Conservation (phyloP, 805 yeast genomes). For the Wickerhamomyces sydowiorum region DNA sequence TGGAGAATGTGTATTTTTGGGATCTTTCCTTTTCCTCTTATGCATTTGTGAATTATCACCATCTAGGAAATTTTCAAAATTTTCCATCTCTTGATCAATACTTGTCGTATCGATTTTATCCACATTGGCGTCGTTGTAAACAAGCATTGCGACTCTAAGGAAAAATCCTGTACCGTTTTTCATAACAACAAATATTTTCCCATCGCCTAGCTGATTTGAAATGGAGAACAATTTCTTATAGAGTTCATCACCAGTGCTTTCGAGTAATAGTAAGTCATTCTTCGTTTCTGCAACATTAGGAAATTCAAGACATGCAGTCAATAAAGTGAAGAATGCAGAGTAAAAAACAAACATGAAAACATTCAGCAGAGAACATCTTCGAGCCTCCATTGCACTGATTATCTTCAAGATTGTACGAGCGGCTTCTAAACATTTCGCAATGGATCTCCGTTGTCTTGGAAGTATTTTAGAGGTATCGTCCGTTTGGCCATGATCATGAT, state of each 20-base stretch:
- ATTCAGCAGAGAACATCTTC: slow-evolving; percentile 9
- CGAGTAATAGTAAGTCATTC: slow-evolving; percentile 12
- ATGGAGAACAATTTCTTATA: slow-evolving; percentile 2
- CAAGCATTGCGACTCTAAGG: slow-evolving; percentile 15
- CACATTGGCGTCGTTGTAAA: slow-evolving; percentile 9
- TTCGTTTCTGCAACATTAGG: slow-evolving; percentile 10
- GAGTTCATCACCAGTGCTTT: slow-evolving; percentile 3
- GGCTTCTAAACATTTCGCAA: slow-evolving; percentile 14
- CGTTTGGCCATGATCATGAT: slow-evolving; percentile 10
- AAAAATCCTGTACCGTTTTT: slow-evolving; percentile 9
- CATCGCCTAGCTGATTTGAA: neutral
- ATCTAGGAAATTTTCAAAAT: neutral
- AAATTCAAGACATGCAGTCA: slow-evolving; percentile 17
- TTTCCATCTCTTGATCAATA: slow-evolving; percentile 7
- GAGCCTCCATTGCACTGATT: slow-evolving; percentile 2
- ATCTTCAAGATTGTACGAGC: slow-evolving; percentile 15
- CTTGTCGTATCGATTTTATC: slow-evolving; percentile 3
- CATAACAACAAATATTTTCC: neutral
- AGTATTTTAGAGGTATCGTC: slow-evolving; percentile 1
- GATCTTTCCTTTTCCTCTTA: neutral
- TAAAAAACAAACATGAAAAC: slow-evolving; percentile 13
- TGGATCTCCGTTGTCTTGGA: slow-evolving; percentile 13
- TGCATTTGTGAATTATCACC: neutral
- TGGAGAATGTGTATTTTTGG: neutral
- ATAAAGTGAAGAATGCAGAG: slow-evolving; percentile 20